Conservation (phyloP, 805 yeast genomes). For the Sugiyamaella valdiviana region DNA sequence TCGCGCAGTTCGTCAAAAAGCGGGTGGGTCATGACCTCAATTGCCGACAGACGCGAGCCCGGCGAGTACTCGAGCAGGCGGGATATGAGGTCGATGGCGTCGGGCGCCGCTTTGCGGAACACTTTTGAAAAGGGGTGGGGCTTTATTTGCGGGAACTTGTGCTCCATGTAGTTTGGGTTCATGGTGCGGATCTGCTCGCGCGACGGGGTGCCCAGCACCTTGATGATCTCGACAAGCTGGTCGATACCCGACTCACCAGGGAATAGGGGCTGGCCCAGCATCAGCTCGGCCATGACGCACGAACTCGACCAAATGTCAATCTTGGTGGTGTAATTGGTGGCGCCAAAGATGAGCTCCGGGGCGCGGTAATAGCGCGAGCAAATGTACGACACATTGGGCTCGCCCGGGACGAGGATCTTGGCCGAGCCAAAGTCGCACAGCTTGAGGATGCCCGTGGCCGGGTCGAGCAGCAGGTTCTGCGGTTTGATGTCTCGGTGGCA, state of each 20-base stretch:
- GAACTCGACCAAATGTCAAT: conserved; percentile 92
- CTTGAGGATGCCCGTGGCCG: conserved; percentile 75
- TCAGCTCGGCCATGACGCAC: conserved; percentile 95
- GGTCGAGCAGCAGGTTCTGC: conserved; percentile 81
- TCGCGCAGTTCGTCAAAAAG: conserved; percentile 82
- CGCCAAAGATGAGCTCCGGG: conserved; percentile 95
- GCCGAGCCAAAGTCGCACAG: conserved; percentile 97
- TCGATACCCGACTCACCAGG: conserved; percentile 98
- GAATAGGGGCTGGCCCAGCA: conserved; percentile 91
- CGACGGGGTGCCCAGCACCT: conserved; percentile 91
- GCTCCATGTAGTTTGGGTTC: conserved; percentile 98
- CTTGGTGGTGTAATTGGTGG: conserved; percentile 91
- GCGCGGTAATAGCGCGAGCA: conserved; percentile 97
- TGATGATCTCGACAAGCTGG: conserved; percentile 93
- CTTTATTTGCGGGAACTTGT: conserved; percentile 69
- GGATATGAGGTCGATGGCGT: conserved; percentile 79
- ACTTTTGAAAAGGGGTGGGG: conserved; percentile 55
- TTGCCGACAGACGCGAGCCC: conserved; percentile 69
- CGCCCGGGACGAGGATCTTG: conserved; percentile 78
- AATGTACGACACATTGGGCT: conserved; percentile 92
- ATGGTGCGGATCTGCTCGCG: conserved; percentile 85
- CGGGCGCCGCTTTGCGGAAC: conserved; percentile 71
- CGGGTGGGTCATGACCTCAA: conserved; percentile 76
- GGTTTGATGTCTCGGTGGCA: conserved; percentile 95
- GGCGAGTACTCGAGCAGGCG: conserved; percentile 88